Evolutionary conservation across 1,284 basidiomycete species (phyloP).

Genomic region (Puccinia horiana): DNA sequence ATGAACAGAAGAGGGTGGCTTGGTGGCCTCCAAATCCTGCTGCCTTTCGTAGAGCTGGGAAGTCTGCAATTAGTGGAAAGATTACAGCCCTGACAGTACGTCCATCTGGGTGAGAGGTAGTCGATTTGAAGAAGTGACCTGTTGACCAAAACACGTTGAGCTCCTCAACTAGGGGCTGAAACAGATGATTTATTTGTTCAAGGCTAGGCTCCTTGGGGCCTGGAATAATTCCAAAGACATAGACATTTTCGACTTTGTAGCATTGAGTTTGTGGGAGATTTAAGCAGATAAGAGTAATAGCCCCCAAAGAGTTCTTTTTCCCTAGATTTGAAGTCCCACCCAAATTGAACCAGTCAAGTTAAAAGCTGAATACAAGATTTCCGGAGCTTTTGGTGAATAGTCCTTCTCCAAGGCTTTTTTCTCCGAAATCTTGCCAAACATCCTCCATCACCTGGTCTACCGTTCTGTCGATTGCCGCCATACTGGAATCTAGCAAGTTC

Average conservation of each 20-base stretch:
- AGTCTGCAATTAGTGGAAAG: conserved; percentile 25
- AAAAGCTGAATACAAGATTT: conserved; percentile 5
- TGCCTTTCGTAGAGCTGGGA: neutral
- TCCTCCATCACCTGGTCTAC: neutral
- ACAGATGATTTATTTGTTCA: too few relatives aligned
- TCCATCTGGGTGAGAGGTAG: neutral
- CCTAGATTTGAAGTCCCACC: too few relatives aligned
- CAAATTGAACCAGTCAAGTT: neutral
- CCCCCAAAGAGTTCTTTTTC: neutral
- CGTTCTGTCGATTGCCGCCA: neutral
- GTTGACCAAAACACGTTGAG: conserved; percentile 15
- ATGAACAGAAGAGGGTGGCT: neutral
- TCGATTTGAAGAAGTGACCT: neutral
- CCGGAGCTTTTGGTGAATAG: too few relatives aligned
- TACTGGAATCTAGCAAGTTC: neutral
- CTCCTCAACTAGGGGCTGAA: neutral
- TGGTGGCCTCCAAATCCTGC: too few relatives aligned
- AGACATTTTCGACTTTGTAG: neutral
- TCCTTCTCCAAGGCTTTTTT: neutral
- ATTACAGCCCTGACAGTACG: conserved; percentile 11
- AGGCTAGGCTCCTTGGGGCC: too few relatives aligned
- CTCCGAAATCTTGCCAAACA: neutral
- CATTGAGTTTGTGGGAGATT: neutral
- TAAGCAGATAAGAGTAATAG: neutral
- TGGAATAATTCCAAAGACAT: too few relatives aligned